Evolutionary conservation across 2,329 filamentous ascomycete species (phyloP).

Genomic region (Cladosporium sp.): DNA sequence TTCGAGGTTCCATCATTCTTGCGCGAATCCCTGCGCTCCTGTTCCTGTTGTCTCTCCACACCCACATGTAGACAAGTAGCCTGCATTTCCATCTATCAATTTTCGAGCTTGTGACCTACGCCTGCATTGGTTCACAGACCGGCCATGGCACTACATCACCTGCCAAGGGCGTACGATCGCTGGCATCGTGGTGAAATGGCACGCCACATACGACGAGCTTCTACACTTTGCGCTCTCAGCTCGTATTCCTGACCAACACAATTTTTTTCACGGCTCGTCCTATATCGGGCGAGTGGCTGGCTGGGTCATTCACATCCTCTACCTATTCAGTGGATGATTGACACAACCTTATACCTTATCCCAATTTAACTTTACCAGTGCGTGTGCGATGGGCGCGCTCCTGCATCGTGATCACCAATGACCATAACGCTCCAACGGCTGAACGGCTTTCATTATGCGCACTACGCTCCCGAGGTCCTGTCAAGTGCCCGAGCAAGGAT

Average conservation of each 20-base stretch:
- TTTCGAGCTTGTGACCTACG: slow-evolving; percentile 3
- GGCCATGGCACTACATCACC: slow-evolving; percentile 1
- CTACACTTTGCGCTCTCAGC: neutral
- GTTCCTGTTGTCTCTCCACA: neutral
- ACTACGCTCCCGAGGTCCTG: neutral
- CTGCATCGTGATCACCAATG: slow-evolving; percentile 16
- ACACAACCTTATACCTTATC: slow-evolving; percentile 17
- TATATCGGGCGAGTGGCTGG: neutral
- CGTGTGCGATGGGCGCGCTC: slow-evolving; percentile 1
- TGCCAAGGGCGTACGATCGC: slow-evolving; percentile 13
- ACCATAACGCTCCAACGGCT: slow-evolving; percentile 9
- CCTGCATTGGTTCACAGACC: neutral
- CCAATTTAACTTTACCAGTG: neutral
- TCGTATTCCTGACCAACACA: neutral
- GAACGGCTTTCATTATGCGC: slow-evolving; percentile 1
- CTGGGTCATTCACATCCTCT: neutral
- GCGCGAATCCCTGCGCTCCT: neutral
- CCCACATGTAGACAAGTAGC: neutral
- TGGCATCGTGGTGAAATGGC: neutral
- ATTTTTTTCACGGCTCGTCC: neutral
- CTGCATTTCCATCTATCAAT: neutral
- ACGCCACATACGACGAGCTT: neutral
- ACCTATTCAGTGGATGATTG: neutral
- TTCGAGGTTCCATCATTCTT: neutral
- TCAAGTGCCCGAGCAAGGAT: neutral